Percentiles rank a stretch among this genome's conserved stretches.
phyloP scores from a whole-genome alignment of 495 filamentous ascomycete species.

The Polyplosphaeria fusca region DNA sequence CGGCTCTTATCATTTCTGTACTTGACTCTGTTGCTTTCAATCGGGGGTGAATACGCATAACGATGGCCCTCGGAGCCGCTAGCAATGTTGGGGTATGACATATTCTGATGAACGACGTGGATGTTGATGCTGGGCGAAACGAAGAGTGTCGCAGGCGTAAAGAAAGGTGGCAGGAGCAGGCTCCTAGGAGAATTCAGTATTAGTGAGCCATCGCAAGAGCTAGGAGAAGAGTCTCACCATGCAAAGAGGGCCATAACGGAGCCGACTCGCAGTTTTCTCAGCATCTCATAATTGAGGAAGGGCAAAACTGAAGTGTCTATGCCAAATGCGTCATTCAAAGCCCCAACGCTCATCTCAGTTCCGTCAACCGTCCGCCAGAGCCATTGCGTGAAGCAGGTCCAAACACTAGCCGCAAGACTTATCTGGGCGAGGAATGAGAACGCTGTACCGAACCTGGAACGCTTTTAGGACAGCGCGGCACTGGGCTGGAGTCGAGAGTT shows the following conservation, averaged over 20 bases:
- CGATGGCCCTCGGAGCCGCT: not conserved
- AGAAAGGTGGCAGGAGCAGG: slow-evolving; percentile 17
- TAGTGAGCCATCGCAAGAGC: not conserved
- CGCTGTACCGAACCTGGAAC: slow-evolving; percentile 14
- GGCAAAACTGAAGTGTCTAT: slow-evolving; percentile 9
- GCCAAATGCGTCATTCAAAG: slow-evolving; percentile 8
- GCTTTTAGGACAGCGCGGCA: not conserved
- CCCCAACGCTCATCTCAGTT: slow-evolving; percentile 4
- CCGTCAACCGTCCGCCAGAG: slow-evolving; percentile 10
- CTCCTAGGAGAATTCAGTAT: slow-evolving; percentile 13
- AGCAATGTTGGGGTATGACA: slow-evolving; percentile 16
- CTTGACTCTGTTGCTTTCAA: not conserved
- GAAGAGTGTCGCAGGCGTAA: slow-evolving; percentile 17
- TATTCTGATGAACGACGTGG: not conserved
- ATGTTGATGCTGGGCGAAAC: slow-evolving; percentile 6
- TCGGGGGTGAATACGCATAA: slow-evolving; percentile 16
- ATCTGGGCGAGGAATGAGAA: slow-evolving; percentile 18
- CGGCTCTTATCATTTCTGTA: slow-evolving; percentile 1
- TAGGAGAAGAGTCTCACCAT: slow-evolving; percentile 1
- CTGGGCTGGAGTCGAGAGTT: not conserved
- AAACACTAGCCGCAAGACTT: not conserved
- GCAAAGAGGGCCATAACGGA: slow-evolving; percentile 13
- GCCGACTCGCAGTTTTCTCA: slow-evolving; percentile 11
- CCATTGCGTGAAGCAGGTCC: slow-evolving; percentile 17
- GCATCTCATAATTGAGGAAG: slow-evolving; percentile 9